Evolutionary conservation across 2,329 filamentous ascomycete species (phyloP), one percentile per base, ranked within the genome.

Genomic region (Fusarium circinatum): DNA sequence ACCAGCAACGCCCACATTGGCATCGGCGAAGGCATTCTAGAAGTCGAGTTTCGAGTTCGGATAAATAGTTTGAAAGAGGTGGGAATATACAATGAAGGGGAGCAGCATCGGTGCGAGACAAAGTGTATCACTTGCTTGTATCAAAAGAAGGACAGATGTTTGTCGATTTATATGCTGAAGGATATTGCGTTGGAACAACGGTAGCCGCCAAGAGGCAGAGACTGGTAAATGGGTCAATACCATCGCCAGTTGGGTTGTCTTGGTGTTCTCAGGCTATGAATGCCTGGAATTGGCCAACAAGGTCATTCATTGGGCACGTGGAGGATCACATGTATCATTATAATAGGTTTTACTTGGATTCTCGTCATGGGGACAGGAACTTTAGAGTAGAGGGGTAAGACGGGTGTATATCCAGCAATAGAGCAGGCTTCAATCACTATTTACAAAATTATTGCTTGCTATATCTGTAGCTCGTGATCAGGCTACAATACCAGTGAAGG

Each of bases 11-110:
- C 79, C 82, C 39, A 74, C 81, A 44, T 74, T 83, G 49, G 60
- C 74, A 70, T 75, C 78, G 44, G 44, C 75, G 32, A 83, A 83
- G 78, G 75, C 79, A 51, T 80, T 81, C 54, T 84, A 81, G 76
- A 70, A 54, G 63, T 58, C 48, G 51, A 61, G 56, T 66, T 62
- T 66, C 58, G 54, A 70, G 39, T 30, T 65, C 45, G 32, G 24
- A 71, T 69, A 56, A 42, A 73, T 41, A 32, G 34, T 47, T 18
- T 38, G 62, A 71, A 71, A 65, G 60, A 71, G 57, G 45, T 5
- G 67, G 65, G 22, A 42, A 48, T 24, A 47, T 54, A 65, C 44
- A 55, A 41, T 52, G 36, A 64, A 38, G 63, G 62, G 58, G 56
- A 48, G 36, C 54, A 41, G 47, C 42, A 62, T 59, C 45, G 49